Evolutionary conservation across 148 eudicot genomes (phyloP), one percentile per base, ranked within the genome.

Genomic region (Mesembryanthemum crystallinum): DNA sequence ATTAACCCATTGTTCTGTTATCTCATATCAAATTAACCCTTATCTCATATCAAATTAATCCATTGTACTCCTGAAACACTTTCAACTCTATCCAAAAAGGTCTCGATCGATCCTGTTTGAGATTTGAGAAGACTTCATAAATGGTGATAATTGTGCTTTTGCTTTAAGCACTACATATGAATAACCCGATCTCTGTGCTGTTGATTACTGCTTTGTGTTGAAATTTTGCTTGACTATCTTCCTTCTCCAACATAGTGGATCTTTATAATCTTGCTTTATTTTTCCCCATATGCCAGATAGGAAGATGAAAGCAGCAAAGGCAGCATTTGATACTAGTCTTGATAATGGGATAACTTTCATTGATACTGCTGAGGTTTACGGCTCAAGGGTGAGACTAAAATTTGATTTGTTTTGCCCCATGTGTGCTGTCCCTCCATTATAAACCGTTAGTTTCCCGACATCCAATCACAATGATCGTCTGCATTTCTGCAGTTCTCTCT

Each of bases 301-400:
- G 82, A 95, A 88, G 85, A 63, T 95, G 86, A 92, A 92, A 84
- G 97, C 91, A 66, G 94, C 96, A 9, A 95, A 89, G 85, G 74
- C 83, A 33, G 99, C 99, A 73, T 95, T 95, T 75, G 93, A 95
- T 73, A 78, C 89, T 35, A 95, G 97, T 72, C 73, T 91, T 57
- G 98, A 95, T 80, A 82, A 83, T 86, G 99, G 98, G 51, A 91
- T 95, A 28, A 90, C 83, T 73, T 89, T 89, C 71, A 73, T 95
- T 74, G 98, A 95, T 81, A 95, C 98, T 67, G 98, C 98, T 35
- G 98, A 95, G 79, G 97, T 95, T 76, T 92, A 95, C 77, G 99
- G 99, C 66, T 90, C 97, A 72, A 82, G 76, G 94, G 97, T 95
- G 76, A 81, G 91, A 74, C 69, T 49, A 64, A n/a, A 13, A 30